These are phyloP conservation scores for Passalora sequoiae DNA, from an alignment of 2,329 filamentous ascomycete species.

Conservation along the genomic window DNA sequence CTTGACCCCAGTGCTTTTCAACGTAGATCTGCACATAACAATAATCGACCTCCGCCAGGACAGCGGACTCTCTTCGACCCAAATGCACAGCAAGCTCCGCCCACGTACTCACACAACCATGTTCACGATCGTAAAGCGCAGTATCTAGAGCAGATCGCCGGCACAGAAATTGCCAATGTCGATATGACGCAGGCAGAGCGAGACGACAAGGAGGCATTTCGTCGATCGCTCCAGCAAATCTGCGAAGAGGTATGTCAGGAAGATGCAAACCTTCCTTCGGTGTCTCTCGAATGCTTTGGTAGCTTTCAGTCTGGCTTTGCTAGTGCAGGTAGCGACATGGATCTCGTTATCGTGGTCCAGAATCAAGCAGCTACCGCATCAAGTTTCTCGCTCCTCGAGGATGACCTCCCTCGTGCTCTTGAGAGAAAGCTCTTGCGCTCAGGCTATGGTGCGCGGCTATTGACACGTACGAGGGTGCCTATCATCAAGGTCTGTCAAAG, in stretches of 20 bases:
- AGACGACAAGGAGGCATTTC: constrained; percentile 65
- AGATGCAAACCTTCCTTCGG: constrained; percentile 43
- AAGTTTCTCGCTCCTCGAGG: constrained; percentile 41
- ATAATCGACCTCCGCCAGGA: constrained; percentile 12
- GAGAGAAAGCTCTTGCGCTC: constrained; percentile 68
- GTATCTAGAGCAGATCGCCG: constrained; percentile 42
- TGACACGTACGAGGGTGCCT: constrained; percentile 74
- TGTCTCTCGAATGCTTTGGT: constrained; percentile 72
- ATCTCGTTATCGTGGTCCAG: constrained; percentile 69
- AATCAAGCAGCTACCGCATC: constrained; percentile 22
- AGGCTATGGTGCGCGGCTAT: constrained; percentile 69
- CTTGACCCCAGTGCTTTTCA: constrained; percentile 31
- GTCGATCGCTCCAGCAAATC: constrained; percentile 58
- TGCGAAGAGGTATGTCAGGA: constrained; percentile 56
- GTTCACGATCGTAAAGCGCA: constrained; percentile 33
- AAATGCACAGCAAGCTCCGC: constrained; percentile 12
- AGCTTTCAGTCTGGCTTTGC: constrained; percentile 82
- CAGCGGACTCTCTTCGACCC: constrained; percentile 29
- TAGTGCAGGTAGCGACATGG: constrained; percentile 84
- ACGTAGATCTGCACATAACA: constrained; percentile 22
- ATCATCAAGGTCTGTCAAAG: constrained; percentile 81
- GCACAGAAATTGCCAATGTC: constrained; percentile 50
- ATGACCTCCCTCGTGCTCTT: constrained; percentile 63
- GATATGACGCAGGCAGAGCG: constrained; percentile 62
- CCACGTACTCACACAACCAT: constrained; percentile 10